Percentiles rank a stretch among this genome's conserved stretches.
Conservation (phyloP, 768 basidiomycete species). For the Kondoa malvinella region DNA sequence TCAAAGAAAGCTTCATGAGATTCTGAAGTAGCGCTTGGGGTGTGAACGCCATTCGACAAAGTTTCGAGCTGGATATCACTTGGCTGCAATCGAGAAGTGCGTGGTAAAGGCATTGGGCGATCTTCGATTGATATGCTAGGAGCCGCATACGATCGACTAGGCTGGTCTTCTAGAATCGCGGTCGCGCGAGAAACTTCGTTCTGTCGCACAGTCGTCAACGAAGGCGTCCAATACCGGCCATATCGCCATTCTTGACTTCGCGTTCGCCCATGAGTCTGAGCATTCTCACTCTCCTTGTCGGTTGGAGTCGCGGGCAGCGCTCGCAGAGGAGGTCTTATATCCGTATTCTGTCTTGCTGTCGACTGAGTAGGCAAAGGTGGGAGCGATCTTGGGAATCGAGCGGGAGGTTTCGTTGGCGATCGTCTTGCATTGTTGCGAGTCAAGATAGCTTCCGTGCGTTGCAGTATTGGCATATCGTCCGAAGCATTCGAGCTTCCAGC, state of each 20-base stretch:
- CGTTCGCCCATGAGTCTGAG: background rate
- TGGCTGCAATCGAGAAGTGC: too few relatives aligned
- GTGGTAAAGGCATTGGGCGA: too few relatives aligned
- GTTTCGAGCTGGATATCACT: too few relatives aligned
- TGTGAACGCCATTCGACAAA: too few relatives aligned
- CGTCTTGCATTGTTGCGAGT: background rate
- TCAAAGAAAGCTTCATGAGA: too few relatives aligned
- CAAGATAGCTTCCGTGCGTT: background rate
- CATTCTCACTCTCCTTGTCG: too few relatives aligned
- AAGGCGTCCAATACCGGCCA: background rate
- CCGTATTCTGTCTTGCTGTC: background rate
- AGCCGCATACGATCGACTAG: too few relatives aligned
- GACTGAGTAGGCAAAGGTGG: background rate
- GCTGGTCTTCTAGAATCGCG: too few relatives aligned
- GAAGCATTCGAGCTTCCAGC: background rate
- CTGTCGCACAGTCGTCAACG: background rate
- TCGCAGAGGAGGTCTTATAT: background rate
- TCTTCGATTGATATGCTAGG: too few relatives aligned
- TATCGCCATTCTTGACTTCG: background rate
- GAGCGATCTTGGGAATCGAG: background rate
- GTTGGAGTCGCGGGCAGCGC: too few relatives aligned
- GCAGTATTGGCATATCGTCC: background rate
- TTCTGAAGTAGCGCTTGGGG: too few relatives aligned
- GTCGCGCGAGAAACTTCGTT: too few relatives aligned
- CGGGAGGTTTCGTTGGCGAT: background rate